These are phyloP conservation scores for Pichia sp. DNA, from an alignment of 1,139 yeast species.

Conservation along the genomic window DNA sequence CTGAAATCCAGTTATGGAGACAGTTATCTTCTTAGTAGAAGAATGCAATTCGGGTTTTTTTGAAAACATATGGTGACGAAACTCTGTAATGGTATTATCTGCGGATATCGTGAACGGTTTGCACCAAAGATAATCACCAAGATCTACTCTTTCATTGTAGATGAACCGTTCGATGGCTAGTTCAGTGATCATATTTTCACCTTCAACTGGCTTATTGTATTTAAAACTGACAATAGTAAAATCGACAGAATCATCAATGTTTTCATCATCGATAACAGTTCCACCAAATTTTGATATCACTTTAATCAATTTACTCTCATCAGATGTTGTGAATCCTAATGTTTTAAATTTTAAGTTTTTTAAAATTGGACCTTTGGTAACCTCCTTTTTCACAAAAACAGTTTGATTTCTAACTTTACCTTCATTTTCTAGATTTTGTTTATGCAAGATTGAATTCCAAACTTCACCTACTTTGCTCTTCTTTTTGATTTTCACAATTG, in stretches of 20 bases:
- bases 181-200: conserved; percentile 47
- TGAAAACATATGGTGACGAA: conserved; percentile 25
- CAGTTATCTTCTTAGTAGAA: conserved; percentile 22
- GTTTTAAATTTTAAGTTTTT: conserved; percentile 16
- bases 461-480: conserved; percentile 30
- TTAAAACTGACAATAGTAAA: conserved; percentile 20
- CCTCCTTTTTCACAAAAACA: background rate
- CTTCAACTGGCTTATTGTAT: conserved; percentile 1
- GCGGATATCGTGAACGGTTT: conserved; percentile 36
- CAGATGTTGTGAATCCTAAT: conserved; percentile 26
- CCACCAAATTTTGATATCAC: conserved; percentile 30
- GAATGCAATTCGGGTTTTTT: background rate
- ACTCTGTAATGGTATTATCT: conserved; percentile 21
- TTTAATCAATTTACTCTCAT: conserved; percentile 35
- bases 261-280: background rate
- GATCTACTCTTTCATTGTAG: conserved; percentile 10
- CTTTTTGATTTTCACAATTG: conserved; percentile 25
- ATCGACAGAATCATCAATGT: conserved; percentile 1
- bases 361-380: conserved; percentile 14
- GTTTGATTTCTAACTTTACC: too few relatives aligned
- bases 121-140: conserved; percentile 47
- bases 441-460: conserved; percentile 49
- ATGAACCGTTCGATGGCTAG: conserved; percentile 73
- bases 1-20: conserved; percentile 73
- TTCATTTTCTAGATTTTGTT: too few relatives aligned